A percentile compares a stretch with the other conserved stretches of the same genome.
Evolutionary conservation across 805 yeast species (phyloP).

Genomic region (Kuraishia hungarica): DNA sequence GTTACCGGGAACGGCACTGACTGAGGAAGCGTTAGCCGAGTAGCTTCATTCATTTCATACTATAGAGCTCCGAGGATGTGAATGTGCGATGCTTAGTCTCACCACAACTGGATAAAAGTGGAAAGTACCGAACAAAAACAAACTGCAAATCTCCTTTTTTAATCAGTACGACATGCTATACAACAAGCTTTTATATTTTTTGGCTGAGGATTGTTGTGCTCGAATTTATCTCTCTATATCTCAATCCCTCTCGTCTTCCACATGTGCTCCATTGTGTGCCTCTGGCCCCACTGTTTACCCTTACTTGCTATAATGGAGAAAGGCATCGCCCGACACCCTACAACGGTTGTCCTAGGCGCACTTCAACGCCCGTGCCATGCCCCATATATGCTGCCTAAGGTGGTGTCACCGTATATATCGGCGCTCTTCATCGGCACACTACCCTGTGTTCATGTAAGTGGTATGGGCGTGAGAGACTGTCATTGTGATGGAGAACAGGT

Average conservation of each 20-base stretch:
- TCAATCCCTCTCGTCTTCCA: background rate
- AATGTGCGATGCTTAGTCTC: background rate
- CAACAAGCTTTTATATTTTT: no score
- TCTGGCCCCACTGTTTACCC: background rate
- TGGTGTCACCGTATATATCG: background rate
- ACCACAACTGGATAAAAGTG: background rate
- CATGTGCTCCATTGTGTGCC: background rate
- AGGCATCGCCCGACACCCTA: background rate
- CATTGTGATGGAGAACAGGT: background rate
- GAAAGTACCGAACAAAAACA: background rate
- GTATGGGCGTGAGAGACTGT: background rate
- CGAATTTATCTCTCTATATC: background rate
- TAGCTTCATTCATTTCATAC: constrained; percentile 20
- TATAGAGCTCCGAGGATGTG: background rate
- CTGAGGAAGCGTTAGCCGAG: constrained; percentile 48
- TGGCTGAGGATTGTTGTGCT: no score
- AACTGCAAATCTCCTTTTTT: background rate
- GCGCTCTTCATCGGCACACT: background rate
- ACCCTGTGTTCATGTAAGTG: background rate
- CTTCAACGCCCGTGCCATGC: background rate
- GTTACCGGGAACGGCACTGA: constrained; percentile 64
- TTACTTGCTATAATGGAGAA: background rate
- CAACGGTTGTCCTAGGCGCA: constrained; percentile 1
- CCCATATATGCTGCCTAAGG: background rate
- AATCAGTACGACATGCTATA: no score